A percentile compares a stretch with the other conserved stretches of the same genome.
Conservation (phyloP, 257 asterid species). For the Scutellaria galericulata region DNA sequence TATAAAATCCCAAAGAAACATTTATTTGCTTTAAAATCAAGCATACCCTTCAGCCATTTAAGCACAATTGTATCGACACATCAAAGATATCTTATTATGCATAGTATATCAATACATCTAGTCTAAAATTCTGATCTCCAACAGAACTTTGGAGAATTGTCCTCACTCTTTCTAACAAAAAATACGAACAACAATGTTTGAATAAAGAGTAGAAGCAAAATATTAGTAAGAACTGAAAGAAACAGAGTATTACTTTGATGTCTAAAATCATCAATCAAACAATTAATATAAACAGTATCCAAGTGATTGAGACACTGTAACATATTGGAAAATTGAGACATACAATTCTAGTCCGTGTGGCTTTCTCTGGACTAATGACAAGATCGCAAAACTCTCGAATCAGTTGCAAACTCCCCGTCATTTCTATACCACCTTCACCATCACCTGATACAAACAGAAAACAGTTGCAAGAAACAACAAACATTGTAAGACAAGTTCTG, state of each 20-base stretch:
- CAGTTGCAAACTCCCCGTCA: slow-evolving; percentile 87
- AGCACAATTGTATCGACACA: not conserved
- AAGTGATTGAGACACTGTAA: not conserved
- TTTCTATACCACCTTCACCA: slow-evolving; percentile 92
- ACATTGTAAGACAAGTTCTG: not conserved
- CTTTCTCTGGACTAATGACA: slow-evolving; percentile 63
- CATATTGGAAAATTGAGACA: slow-evolving; percentile 25
- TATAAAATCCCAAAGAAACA: not conserved
- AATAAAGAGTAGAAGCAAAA: not conserved
- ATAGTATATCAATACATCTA: not conserved
- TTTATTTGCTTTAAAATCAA: not conserved
- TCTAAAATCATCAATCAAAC: not conserved
- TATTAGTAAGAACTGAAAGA: not conserved
- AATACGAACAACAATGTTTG: too few species aligned
- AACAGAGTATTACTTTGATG: not conserved
- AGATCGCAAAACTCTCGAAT: slow-evolving; percentile 86
- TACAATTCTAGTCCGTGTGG: slow-evolving; percentile 82
- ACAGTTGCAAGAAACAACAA: not conserved
- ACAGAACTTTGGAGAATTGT: not conserved
- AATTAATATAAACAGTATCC: not conserved
- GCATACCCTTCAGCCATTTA: not conserved
- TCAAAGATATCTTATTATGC: not conserved
- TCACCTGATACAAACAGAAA: slow-evolving; percentile 60
- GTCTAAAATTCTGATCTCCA: not conserved
- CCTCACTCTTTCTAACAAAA: too few species aligned